Base-by-base conservation (phyloP, 176 grass and related monocot species). In the Musa troglodytarum region DNA sequence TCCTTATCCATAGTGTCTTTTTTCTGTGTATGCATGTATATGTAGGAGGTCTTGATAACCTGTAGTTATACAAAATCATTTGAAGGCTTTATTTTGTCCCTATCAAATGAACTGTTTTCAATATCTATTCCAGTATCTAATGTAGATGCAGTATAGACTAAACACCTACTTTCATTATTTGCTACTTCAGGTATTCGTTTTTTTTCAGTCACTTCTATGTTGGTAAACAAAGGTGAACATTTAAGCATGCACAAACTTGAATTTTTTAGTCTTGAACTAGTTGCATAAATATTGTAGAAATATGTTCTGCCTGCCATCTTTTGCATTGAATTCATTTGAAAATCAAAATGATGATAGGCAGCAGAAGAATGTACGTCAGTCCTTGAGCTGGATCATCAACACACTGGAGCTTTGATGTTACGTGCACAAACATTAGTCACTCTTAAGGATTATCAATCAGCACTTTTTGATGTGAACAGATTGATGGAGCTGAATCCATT, bases 291-390 rank as follows among this genome's bases (percentile, higher is more conserved):
- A 21, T 50, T 9, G 12, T 69, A 49, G 17, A 20, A n/a, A n/a
- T 11, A 8, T 50, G 34, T 10, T n/a, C 8, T 50, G 49, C 21
- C 12, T 65, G 10, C 15, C 34, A 7, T 69, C 15, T n/a, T 49
- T 76, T 49, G 11, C 34, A 9, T 19, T 28, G 69, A 65, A 68
- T 13, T 54, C 52, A 67, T 14, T 68, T 73, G 19, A 43, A 59
- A 50, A 12, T 72, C 15, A 12, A 10, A 63, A 75, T 82, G 72
- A 25, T 6, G 72, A 65, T 69, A 99, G 95, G 86, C 95, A 0
- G 90, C 95, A 58, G 90, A 91, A 86, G 95, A 99, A 86, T 99
- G 95, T 70, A 99, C 95, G 50, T 88, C 95, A 81, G 95, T 99
- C 65, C 95, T 99, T 34, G 95, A 93, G 34, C 85, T 94, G 72